A percentile compares a stretch with the other conserved stretches of the same genome.
Conservation (phyloP, 2,329 filamentous ascomycete genomes). For the Thielaviopsis musarum region DNA sequence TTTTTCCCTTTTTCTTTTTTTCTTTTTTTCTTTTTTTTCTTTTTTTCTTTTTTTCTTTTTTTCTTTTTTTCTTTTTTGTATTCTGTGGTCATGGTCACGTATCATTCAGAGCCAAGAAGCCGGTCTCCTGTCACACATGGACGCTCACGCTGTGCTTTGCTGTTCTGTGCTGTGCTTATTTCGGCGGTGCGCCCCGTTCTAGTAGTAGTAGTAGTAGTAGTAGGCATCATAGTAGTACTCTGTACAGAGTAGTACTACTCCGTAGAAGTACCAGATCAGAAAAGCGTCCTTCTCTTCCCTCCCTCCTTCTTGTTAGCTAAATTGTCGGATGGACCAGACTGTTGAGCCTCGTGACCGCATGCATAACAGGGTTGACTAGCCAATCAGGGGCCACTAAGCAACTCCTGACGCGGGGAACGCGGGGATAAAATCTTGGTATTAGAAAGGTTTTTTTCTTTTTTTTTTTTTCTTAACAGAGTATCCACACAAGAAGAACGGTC, state of each 20-base stretch:
- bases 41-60: background rate
- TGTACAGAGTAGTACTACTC: too few relatives aligned
- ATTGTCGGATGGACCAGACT: background rate
- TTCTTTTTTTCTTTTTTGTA: background rate
- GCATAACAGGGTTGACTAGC: background rate
- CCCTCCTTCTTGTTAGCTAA: background rate
- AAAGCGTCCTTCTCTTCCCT: background rate
- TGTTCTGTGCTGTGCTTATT: background rate
- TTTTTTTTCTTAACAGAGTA: background rate
- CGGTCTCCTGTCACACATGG: too few relatives aligned
- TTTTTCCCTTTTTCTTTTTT: background rate
- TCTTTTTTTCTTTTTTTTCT: background rate
- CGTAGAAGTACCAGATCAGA: too few relatives aligned
- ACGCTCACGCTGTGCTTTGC: background rate
- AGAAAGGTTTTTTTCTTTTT: background rate
- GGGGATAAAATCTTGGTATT: background rate
- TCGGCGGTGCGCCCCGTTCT: too few relatives aligned
- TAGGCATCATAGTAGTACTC: too few relatives aligned
- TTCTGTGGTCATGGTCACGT: background rate
- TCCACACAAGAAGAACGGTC: too few relatives aligned
- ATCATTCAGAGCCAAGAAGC: too few relatives aligned
- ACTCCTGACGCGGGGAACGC: slow-evolving; percentile 8
- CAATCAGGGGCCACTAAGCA: slow-evolving; percentile 3
- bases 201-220: too few relatives aligned
- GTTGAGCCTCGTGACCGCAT: slow-evolving; percentile 10